Evolutionary conservation across 2,329 filamentous ascomycete species (phyloP), one percentile per base, ranked within the genome.

Genomic region (Amauroascus verrucosus): DNA sequence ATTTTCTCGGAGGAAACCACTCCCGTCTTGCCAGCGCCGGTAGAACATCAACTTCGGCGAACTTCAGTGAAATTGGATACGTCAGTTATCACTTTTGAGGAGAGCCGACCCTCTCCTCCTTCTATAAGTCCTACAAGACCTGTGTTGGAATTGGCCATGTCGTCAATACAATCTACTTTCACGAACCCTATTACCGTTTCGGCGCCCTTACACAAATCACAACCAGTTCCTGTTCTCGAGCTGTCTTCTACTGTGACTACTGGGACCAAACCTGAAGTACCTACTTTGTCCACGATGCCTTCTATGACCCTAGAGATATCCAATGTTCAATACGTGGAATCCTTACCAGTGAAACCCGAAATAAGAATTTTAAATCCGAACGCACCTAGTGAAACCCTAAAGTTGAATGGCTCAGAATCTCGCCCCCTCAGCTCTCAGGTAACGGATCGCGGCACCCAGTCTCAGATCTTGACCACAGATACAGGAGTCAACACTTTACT

Each of bases 51-150:
- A 28, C 32, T 9, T 22, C 58, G 49, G 18, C 61, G 53, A 14
- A 57, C 70, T 26, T 62, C 56, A 30, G 53, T 70, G 32, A 67
- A 66, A 3, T 58, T 63, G 20, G 65, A 70, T 46, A 44, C 61
- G 26, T 61, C 64, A 6, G 37, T 47, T 24, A 38, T 43, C 38
- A 32, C 33, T 30, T 51, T 47, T 35, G 50, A 43, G 38, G 45
- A 41, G 8, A 47, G 33, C 7, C 20, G 3, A 1, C 35, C 53
- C 40, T 41, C 35, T 3, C 40, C 22, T 28, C 48, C 48, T 16
- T 13, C 16, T 18, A 22, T 45, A 2, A 37, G 5, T 5, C 41
- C 40, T 30, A n/a, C 52, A 14, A 33, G 30, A 14, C 46, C 50
- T 20, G 13, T 28, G 5, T 44, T 41, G 35, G 51, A 51, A 35